phyloP scores from a whole-genome alignment of 805 yeast species.

The Metschnikowia cubensis region DNA sequence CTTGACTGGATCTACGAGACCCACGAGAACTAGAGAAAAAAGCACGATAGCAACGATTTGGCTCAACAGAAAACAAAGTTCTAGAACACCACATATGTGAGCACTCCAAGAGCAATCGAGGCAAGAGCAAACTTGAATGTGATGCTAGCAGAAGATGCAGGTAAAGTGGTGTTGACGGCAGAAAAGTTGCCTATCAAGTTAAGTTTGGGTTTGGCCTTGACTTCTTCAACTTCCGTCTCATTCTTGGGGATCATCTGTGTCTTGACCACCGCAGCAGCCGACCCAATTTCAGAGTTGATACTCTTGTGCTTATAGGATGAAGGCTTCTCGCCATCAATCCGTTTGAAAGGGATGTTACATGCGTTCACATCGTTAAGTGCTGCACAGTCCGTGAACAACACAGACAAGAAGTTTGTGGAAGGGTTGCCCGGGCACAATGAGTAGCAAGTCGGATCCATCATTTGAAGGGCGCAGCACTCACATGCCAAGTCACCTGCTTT shows the following conservation, averaged over 20 bases:
- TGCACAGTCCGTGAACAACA: slow-evolving; percentile 44
- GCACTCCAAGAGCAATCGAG: slow-evolving; percentile 4
- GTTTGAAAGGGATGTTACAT: slow-evolving; percentile 47
- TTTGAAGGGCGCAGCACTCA: slow-evolving; percentile 54
- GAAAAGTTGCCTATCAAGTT: slow-evolving; percentile 8
- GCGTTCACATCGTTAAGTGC: slow-evolving; percentile 47
- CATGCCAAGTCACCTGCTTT: slow-evolving; percentile 52
- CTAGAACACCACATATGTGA: slow-evolving; percentile 4
- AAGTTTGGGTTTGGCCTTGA: slow-evolving; percentile 7
- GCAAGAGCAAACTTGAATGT: slow-evolving; percentile 3
- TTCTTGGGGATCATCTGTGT: slow-evolving; percentile 4
- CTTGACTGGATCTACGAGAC: slow-evolving; percentile 86
- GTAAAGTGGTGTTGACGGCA: neutral
- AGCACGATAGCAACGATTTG: neutral
- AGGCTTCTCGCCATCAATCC: slow-evolving; percentile 29
- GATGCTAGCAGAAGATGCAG: slow-evolving; percentile 6
- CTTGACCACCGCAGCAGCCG: slow-evolving; percentile 10
- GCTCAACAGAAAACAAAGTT: neutral
- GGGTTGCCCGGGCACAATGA: slow-evolving; percentile 48
- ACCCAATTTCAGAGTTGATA: slow-evolving; percentile 6
- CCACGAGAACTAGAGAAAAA: slow-evolving; percentile 9
- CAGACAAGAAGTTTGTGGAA: slow-evolving; percentile 44
- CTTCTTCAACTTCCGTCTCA: neutral
- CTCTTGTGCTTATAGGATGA: slow-evolving; percentile 9
- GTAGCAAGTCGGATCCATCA: slow-evolving; percentile 43